Evolutionary conservation across 805 yeast genomes (phyloP).

Genomic region (Zygotorulaspora chibaensis): DNA sequence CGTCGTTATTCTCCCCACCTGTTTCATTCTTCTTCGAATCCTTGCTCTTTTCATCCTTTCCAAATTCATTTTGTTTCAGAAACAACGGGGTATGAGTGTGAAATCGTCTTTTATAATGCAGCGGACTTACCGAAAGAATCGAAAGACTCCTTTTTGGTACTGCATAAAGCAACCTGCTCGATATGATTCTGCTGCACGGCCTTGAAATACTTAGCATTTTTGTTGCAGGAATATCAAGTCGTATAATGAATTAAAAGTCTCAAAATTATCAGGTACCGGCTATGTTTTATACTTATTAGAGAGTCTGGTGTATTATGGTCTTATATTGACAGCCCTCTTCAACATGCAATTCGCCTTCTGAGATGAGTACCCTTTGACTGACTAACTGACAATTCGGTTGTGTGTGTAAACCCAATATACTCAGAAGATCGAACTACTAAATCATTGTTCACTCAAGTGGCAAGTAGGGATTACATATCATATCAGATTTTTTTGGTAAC

Average conservation of each 20-base stretch:
- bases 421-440: no score
- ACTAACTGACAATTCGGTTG: no score
- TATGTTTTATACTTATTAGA: no score
- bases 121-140: slow-evolving; percentile 2
- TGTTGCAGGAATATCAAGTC: neutral
- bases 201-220: slow-evolving; percentile 11
- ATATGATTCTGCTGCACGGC: slow-evolving; percentile 7
- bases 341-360: no score
- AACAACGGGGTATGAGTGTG: slow-evolving; percentile 4
- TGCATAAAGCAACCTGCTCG: slow-evolving; percentile 3
- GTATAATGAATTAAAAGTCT: neutral
- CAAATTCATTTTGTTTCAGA: slow-evolving; percentile 8
- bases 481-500: no score
- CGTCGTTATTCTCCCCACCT: slow-evolving; percentile 11
- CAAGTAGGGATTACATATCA: no score
- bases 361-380: no score
- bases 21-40: slow-evolving; percentile 1
- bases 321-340: no score
- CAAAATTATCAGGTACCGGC: no score
- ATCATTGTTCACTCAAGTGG: no score
- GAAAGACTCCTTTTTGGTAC: neutral
- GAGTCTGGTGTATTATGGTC: no score
- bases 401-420: no score
- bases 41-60: neutral
- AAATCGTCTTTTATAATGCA: slow-evolving; percentile 5